Evolutionary conservation across 208 protist species (phyloP), one percentile per base, ranked within the genome.

Genomic region (Leishmania amazonensis): DNA sequence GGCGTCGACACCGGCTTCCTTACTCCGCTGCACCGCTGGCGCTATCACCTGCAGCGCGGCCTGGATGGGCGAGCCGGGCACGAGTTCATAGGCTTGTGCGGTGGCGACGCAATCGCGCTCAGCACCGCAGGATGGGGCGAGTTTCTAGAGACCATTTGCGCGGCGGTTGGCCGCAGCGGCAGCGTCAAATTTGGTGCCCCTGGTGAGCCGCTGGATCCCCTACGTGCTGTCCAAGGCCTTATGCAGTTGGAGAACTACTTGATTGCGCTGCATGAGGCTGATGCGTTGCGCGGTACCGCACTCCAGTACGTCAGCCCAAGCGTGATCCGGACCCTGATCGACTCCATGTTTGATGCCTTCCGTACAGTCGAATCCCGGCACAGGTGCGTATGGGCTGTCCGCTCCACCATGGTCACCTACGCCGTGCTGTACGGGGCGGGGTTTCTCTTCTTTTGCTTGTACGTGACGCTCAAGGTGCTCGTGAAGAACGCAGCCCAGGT

Each of bases 211-310:
- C 89, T 92, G 79, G 86, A 94, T 82, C 88, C 83, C 42, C 78
- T 95, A 79, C 87, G 87, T 31, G 91, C 93, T 11, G 78, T 94
- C 49, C 91, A 95, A 71, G 87, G 89, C 1, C 87, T 95, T 47
- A 89, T 96, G 87, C 87, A 92, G 75, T 85, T 90, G 49, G 94
- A 97, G 47, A 97, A 97, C 78, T 93, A 89, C 58, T 72, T 96
- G 68, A 89, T 95, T 51, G 83, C 91, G 3, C 51, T 97, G n/a
- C 78, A 95, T 67, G 86, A 96, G 31, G 70, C 75, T 11, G 87
- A 84, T 28, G 76, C 91, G n/a, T 68, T 93, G 35, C 83, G 91
- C 11, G 65, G 74, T 11, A 88, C 89, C 13, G 78, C 91, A 64
- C 70, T 96, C 73, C 86, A 81, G 40, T 94, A 89, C 75, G 75